Percentiles rank a stretch among this genome's conserved stretches.
Conservation (phyloP, 257 asterid genomes). For the Nyctanthes arbortristis region DNA sequence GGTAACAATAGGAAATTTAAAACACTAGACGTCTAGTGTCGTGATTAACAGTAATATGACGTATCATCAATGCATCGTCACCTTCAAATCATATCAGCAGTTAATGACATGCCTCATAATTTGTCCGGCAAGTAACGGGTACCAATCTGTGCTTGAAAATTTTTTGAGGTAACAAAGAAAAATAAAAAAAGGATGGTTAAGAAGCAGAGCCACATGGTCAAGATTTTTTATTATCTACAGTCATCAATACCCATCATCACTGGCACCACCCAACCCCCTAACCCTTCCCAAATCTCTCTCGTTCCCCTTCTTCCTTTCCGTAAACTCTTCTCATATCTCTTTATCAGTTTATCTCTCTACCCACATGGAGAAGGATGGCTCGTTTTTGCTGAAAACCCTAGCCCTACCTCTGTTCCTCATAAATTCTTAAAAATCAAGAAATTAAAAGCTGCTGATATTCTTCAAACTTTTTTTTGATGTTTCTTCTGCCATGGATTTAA, state of each 20-base stretch:
- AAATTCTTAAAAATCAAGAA: background rate
- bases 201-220: conserved; percentile 60
- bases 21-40: too few species aligned
- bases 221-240: conserved; percentile 58
- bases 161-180: conserved; percentile 23
- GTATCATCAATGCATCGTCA: too few species aligned
- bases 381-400: conserved; percentile 30
- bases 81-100: too few species aligned
- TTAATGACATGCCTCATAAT: too few species aligned
- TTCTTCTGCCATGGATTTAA: conserved; percentile 62
- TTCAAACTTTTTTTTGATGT: conserved; percentile 29
- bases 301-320: background rate
- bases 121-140: conserved; percentile 1
- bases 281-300: conserved; percentile 1
- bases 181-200: too few species aligned
- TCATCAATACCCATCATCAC: conserved; percentile 35
- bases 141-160: conserved; percentile 16
- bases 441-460: background rate
- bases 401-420: conserved; percentile 32
- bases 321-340: conserved; percentile 2
- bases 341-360: conserved; percentile 1
- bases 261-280: conserved; percentile 34
- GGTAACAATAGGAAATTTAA: too few species aligned
- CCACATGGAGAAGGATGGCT: conserved; percentile 31
- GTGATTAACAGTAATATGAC: too few species aligned